Conservation (phyloP, 495 filamentous ascomycete species). For the Aspergillus sclerotiicarbonarius region DNA sequence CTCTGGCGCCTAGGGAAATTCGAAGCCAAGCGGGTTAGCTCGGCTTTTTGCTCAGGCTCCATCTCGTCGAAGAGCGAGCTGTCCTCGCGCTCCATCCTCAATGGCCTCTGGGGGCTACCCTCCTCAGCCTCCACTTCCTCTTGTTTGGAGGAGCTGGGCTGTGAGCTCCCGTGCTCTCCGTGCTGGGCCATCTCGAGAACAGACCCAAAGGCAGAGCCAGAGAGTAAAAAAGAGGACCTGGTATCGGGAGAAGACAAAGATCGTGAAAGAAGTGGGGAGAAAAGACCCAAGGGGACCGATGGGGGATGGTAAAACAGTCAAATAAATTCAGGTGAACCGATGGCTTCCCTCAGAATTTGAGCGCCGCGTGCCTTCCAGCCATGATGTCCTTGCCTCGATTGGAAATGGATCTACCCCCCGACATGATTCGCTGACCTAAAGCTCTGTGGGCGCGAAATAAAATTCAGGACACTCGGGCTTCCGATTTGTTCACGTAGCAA, state of each 20-base stretch:
- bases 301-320: neutral
- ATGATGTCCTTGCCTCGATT: neutral
- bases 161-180: constrained; percentile 7
- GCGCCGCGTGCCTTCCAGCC: neutral
- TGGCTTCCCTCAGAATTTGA: neutral
- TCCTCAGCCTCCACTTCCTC: constrained; percentile 14
- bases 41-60: constrained; percentile 30
- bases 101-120: constrained; percentile 18
- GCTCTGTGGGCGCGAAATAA: neutral
- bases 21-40: constrained; percentile 41
- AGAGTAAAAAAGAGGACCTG: neutral
- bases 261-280: neutral
- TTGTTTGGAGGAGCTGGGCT: constrained; percentile 18
- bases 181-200: constrained; percentile 20
- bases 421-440: neutral
- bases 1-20: constrained; percentile 33
- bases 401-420: neutral
- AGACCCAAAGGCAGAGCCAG: neutral
- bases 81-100: constrained; percentile 21
- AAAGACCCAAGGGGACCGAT: neutral
- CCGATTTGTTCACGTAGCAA: neutral
- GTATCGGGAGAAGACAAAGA: neutral
- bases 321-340: neutral
- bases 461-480: neutral
- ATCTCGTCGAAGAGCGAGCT: constrained; percentile 35